Evolutionary conservation across 768 basidiomycete genomes (phyloP).

Genomic region (Tulasnella sp.): DNA sequence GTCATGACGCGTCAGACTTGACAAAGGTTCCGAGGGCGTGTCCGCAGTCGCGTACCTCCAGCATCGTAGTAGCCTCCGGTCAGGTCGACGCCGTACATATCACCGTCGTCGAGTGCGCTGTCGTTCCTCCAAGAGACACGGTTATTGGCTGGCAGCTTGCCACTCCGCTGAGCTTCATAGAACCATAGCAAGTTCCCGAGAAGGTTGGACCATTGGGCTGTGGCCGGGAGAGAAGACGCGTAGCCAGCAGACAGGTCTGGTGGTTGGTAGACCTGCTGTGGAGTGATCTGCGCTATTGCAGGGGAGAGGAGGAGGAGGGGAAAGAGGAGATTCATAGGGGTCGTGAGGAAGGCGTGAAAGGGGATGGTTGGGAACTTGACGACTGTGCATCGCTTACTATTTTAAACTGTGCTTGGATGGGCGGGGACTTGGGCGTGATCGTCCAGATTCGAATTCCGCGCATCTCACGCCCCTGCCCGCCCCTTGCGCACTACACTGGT

Average conservation of each 20-base stretch:
- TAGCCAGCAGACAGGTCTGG: slow-evolving; percentile 10
- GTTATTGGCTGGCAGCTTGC: slow-evolving; percentile 50
- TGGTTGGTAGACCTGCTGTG: neutral
- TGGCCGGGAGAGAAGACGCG: neutral
- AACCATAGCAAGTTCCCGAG: slow-evolving; percentile 76
- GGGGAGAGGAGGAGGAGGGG: neutral
- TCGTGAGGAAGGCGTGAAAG: no score
- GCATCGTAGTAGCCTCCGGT: slow-evolving; percentile 89
- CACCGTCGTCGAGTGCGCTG: slow-evolving; percentile 64
- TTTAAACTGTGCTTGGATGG: neutral
- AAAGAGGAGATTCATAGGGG: no score
- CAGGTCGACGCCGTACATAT: slow-evolving; percentile 59
- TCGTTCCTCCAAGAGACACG: slow-evolving; percentile 82
- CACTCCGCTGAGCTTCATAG: slow-evolving; percentile 85
- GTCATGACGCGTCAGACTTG: neutral
- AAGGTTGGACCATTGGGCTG: slow-evolving; percentile 35
- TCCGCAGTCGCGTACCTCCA: slow-evolving; percentile 44
- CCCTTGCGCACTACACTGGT: neutral
- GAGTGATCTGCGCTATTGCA: slow-evolving; percentile 2
- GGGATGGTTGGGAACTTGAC: no score
- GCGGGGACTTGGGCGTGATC: neutral
- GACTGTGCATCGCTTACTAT: neutral
- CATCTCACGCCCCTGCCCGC: neutral
- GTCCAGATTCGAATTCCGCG: neutral
- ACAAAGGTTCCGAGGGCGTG: neutral